These are phyloP conservation scores for Hirsutella thompsonii DNA, from an alignment of 2,329 filamentous ascomycete genomes.

Conservation along the genomic window DNA sequence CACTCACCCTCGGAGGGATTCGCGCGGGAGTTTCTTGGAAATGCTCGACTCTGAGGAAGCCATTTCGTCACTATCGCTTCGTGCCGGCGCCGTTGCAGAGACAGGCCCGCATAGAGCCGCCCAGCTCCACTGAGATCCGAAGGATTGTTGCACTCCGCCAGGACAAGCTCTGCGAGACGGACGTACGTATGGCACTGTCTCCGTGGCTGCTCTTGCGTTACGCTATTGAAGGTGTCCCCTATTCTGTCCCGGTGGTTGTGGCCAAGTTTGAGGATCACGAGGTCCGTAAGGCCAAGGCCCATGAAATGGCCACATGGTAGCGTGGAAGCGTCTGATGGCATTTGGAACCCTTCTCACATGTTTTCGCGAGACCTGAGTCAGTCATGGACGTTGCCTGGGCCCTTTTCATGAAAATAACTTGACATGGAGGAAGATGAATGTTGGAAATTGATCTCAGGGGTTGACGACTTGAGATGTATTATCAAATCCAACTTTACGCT, in stretches of 20 bases:
- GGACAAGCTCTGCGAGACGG: not conserved
- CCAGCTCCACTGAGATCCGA: conserved; percentile 13
- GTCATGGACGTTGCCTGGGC: no score
- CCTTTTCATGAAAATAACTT: no score
- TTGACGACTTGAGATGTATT: no score
- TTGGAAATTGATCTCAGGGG: no score
- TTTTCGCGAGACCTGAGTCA: no score
- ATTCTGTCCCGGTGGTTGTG: not conserved
- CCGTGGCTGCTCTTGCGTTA: conserved; percentile 5
- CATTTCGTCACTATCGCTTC: conserved; percentile 9
- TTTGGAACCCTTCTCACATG: no score
- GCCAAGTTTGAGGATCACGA: not conserved
- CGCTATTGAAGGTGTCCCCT: not conserved
- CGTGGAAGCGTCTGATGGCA: no score
- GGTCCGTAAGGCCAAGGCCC: not conserved
- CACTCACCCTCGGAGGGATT: not conserved
- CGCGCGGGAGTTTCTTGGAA: not conserved
- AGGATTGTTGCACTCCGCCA: conserved; percentile 5
- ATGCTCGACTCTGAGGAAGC: conserved; percentile 7
- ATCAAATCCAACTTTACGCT: no score
- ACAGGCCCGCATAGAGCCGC: conserved; percentile 1
- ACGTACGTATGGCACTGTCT: conserved; percentile 3
- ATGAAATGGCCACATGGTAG: not conserved
- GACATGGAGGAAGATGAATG: no score
- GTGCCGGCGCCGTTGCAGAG: conserved; percentile 2